phyloP scores from a whole-genome alignment of 768 basidiomycete species.

The Tylopilus sp. region DNA sequence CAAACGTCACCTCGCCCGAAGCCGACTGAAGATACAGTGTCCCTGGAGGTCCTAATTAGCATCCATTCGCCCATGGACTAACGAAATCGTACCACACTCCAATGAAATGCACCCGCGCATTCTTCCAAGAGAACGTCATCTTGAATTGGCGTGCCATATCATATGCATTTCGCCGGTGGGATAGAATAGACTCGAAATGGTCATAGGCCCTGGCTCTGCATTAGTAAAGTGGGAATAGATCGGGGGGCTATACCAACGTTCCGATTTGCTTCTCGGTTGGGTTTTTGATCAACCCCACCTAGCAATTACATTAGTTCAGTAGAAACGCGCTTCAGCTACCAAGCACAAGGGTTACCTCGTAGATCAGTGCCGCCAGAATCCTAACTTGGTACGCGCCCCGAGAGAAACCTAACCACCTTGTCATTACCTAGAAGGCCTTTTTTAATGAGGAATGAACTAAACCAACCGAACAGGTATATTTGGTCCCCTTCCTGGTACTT shows the following conservation, averaged over 20 bases:
- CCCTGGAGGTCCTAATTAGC: constrained; percentile 37
- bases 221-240: not conserved
- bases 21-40: constrained; percentile 68
- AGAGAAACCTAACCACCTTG: not conserved
- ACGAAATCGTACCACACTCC: constrained; percentile 43
- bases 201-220: constrained; percentile 1
- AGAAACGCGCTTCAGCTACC: not conserved
- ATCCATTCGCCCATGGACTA: not conserved
- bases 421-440: not conserved
- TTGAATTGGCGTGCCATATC: constrained; percentile 35
- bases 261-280: constrained; percentile 32
- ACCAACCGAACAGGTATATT: constrained; percentile 8
- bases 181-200: constrained; percentile 5
- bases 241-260: constrained; percentile 12
- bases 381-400: constrained; percentile 9
- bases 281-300: constrained; percentile 34
- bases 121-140: constrained; percentile 41
- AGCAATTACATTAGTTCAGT: not conserved
- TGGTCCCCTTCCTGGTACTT: constrained; percentile 8
- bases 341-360: not conserved
- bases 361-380: constrained; percentile 5
- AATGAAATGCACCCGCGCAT: constrained; percentile 46
- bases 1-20: constrained; percentile 32
- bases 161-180: constrained; percentile 17
- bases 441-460: not conserved